phyloP scores from a whole-genome alignment of 371 early-diverging fungal genomes.

The Mucor ambiguus region DNA sequence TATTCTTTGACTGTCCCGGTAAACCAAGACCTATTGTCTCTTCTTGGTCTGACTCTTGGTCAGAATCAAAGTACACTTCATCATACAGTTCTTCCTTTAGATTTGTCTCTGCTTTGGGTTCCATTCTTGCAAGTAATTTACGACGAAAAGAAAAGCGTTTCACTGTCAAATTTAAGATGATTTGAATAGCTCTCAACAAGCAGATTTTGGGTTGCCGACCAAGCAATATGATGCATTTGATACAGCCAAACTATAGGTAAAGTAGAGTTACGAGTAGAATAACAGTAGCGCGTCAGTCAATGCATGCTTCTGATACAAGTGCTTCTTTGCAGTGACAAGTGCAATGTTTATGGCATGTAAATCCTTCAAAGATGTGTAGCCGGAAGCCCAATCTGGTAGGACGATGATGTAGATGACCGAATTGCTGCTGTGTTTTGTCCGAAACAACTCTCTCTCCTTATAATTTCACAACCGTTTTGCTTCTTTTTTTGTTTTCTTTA shows the following conservation, averaged over 20 bases:
- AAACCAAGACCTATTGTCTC: conserved; percentile 3
- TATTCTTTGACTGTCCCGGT: conserved; percentile 12
- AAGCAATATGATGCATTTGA: no score
- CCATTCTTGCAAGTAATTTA: not conserved
- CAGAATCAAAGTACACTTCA: conserved; percentile 55
- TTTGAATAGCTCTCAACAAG: not conserved
- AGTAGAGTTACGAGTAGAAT: not conserved
- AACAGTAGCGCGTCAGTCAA: no score
- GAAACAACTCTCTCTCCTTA: conserved; percentile 4
- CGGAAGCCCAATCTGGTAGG: not conserved
- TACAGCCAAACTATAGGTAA: no score
- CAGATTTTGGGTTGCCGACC: not conserved
- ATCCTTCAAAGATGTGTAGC: not conserved
- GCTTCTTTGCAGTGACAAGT: not conserved
- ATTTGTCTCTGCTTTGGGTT: not conserved
- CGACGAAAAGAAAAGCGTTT: not conserved
- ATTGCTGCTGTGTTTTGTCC: conserved; percentile 1
- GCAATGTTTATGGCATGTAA: not conserved
- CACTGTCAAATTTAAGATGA: not conserved
- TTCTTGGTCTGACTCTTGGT: conserved; percentile 34
- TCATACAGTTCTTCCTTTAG: conserved; percentile 41
- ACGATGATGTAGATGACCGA: conserved; percentile 1
- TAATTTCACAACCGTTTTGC: conserved; percentile 9
- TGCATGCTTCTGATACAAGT: no score
- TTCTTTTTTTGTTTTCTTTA: conserved; percentile 18